These are phyloP conservation scores for Eutrema japonicum DNA, from an alignment of 345 rosid genomes.

Conservation along the genomic window DNA sequence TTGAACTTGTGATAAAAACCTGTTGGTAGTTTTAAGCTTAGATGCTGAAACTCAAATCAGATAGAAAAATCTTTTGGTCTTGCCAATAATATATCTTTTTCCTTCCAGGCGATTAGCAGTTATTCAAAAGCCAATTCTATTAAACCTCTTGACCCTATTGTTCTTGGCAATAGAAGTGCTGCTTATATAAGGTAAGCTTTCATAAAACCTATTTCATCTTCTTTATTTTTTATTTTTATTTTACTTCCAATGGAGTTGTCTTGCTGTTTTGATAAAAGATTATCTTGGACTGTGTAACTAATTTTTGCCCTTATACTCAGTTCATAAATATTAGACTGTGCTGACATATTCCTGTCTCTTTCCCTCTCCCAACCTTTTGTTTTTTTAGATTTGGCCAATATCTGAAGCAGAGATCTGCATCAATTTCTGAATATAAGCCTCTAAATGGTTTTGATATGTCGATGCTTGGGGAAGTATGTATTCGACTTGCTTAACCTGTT, in stretches of 20 bases:
- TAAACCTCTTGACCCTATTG: constrained; percentile 71
- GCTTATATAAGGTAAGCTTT: constrained; percentile 73
- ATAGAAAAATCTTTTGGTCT: not conserved
- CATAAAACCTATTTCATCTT: not conserved
- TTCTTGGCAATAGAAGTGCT: constrained; percentile 82
- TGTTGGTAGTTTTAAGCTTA: not conserved
- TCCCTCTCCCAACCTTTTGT: not conserved
- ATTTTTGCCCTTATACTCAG: not conserved
- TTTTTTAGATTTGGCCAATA: constrained; percentile 72
- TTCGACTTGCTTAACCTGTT: constrained; percentile 28
- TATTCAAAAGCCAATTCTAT: constrained; percentile 79
- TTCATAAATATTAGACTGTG: constrained; percentile 14
- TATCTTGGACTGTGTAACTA: constrained; percentile 8
- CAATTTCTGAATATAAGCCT: constrained; percentile 73
- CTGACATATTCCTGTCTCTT: constrained; percentile 35
- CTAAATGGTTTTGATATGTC: constrained; percentile 90
- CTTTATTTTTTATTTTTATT: not conserved
- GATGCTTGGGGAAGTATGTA: constrained; percentile 87
- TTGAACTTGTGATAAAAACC: not conserved
- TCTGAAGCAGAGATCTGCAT: constrained; percentile 71
- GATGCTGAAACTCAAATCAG: constrained; percentile 23
- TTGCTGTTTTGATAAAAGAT: not conserved
- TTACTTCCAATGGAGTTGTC: constrained; percentile 22
- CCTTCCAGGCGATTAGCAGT: constrained; percentile 66
- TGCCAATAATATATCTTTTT: constrained; percentile 19